A percentile compares a stretch with the other conserved stretches of the same genome.
phyloP scores from a whole-genome alignment of 1,284 basidiomycete species.

The Mycena citricolor region DNA sequence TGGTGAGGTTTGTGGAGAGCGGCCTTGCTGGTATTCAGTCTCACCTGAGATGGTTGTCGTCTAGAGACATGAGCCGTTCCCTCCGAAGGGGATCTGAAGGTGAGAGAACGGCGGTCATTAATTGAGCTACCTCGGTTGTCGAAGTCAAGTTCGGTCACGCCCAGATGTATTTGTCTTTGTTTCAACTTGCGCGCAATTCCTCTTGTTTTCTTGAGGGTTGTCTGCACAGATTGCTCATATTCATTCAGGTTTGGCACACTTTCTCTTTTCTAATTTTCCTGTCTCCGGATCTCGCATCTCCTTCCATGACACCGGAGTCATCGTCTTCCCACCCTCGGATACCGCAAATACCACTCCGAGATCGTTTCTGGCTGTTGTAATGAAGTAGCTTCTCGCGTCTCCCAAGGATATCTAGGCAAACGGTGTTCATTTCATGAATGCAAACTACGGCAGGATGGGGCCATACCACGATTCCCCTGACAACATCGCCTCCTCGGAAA shows the following conservation, averaged over 20 bases:
- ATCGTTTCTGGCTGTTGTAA: constrained; percentile 92
- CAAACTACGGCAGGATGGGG: not conserved
- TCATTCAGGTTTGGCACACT: constrained; percentile 85
- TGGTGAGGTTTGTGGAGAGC: constrained; percentile 22
- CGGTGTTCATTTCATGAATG: constrained; percentile 15
- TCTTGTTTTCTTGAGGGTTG: too few species aligned
- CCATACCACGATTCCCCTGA: constrained; percentile 88
- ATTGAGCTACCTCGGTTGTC: constrained; percentile 25
- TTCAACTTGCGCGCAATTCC: too few species aligned
- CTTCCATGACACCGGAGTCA: constrained; percentile 87
- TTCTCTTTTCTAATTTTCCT: constrained; percentile 78
- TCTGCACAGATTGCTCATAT: too few species aligned
- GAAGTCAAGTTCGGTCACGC: too few species aligned
- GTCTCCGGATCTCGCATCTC: constrained; percentile 90
- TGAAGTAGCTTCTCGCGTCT: constrained; percentile 92
- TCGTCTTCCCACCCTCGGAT: constrained; percentile 76
- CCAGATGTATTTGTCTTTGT: too few species aligned
- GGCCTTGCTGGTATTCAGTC: constrained; percentile 4
- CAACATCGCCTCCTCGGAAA: constrained; percentile 95
- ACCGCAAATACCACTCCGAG: constrained; percentile 90
- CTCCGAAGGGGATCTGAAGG: constrained; percentile 56
- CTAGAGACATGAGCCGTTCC: constrained; percentile 58
- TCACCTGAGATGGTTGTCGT: constrained; percentile 65
- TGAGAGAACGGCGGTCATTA: constrained; percentile 68
- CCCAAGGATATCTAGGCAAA: constrained; percentile 79